Percentiles rank a stretch among this genome's conserved stretches.
phyloP scores from a whole-genome alignment of 495 filamentous ascomycete genomes.

The Aspergillus cavernicola region DNA sequence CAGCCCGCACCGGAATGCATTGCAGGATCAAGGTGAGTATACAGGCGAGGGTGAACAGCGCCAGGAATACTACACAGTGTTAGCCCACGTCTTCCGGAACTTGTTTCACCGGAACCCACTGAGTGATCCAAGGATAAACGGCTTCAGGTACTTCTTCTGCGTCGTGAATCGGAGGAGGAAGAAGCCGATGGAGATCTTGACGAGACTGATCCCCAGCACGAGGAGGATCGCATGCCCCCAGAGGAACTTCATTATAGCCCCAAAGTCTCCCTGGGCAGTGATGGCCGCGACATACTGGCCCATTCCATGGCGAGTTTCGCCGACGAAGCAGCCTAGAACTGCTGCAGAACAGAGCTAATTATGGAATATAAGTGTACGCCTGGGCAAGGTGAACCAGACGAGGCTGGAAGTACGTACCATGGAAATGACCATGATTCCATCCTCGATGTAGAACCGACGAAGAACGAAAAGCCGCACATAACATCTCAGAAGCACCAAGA shows the following conservation, averaged over 20 bases:
- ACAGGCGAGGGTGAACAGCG: conserved; percentile 17
- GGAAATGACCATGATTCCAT: conserved; percentile 13
- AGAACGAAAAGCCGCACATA: conserved; percentile 19
- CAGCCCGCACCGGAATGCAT: conserved; percentile 17
- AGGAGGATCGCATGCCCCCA: conserved; percentile 21
- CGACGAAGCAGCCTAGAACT: conserved; percentile 19
- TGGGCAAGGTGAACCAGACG: too few relatives aligned
- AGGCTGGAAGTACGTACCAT: conserved; percentile 11
- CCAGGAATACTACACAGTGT: conserved; percentile 12
- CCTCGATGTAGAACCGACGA: conserved; percentile 16
- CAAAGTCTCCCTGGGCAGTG: background rate
- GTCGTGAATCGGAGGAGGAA: conserved; percentile 42
- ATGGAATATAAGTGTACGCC: too few relatives aligned
- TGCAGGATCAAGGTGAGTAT: conserved; percentile 17
- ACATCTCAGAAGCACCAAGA: conserved; percentile 15
- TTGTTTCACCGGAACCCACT: conserved; percentile 6
- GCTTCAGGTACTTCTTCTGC: conserved; percentile 26
- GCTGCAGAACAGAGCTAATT: background rate
- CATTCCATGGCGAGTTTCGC: conserved; percentile 17
- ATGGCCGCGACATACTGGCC: conserved; percentile 12
- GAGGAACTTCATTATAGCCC: conserved; percentile 4
- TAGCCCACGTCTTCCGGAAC: background rate
- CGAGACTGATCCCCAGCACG: conserved; percentile 33
- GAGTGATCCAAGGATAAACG: conserved; percentile 30
- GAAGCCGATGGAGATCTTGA: conserved; percentile 46